Conservation (phyloP, 2,329 filamentous ascomycete species). For the Colletotrichum paranaense region DNA sequence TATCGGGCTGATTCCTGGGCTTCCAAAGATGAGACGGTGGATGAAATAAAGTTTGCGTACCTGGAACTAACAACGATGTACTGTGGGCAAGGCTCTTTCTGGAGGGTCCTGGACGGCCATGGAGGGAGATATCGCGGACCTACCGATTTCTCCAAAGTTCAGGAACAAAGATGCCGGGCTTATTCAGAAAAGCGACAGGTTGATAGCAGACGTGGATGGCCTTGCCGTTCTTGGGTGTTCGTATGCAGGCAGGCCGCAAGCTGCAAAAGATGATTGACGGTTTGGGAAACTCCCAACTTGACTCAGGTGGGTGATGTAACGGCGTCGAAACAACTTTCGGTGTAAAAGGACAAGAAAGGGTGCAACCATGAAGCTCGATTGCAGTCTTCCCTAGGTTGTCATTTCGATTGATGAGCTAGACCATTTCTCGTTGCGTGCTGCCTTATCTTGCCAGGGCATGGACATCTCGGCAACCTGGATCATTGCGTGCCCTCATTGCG, state of each 20-base stretch:
- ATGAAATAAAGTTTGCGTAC: slow-evolving; percentile 19
- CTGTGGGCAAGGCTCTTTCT: slow-evolving; percentile 6
- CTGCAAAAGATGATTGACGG: background rate
- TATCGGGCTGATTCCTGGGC: background rate
- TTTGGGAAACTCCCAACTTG: background rate
- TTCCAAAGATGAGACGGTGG: slow-evolving; percentile 22
- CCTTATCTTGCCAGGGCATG: background rate
- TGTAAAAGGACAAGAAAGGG: background rate
- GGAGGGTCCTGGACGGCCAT: background rate
- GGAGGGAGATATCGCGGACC: background rate
- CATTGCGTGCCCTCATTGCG: background rate
- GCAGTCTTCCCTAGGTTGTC: background rate
- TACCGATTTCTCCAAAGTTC: background rate
- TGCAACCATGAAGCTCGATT: background rate
- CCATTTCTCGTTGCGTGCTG: no score
- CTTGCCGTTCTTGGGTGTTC: background rate
- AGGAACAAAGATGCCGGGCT: background rate
- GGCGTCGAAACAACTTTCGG: background rate
- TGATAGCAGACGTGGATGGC: background rate
- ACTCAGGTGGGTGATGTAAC: background rate
- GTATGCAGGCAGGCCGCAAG: background rate
- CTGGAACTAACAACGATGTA: background rate
- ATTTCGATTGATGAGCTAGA: background rate
- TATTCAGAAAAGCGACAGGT: background rate
- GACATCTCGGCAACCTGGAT: background rate